Conservation (phyloP, 83 land plant species). For the Thuja plicata region DNA sequence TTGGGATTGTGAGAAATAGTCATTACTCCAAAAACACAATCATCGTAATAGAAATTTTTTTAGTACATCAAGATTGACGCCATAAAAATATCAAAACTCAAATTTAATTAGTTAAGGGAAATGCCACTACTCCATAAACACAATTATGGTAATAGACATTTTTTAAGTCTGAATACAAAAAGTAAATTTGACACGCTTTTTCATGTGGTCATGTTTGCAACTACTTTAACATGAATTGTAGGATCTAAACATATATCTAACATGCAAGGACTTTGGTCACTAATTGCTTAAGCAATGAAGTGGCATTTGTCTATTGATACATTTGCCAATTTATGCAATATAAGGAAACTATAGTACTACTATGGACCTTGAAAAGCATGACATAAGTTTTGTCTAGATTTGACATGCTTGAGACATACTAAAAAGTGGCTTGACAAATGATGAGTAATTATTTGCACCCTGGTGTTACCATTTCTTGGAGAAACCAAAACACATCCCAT, state of each 20-base stretch:
- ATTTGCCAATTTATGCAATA: background rate
- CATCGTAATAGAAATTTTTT: no score
- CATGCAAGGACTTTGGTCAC: background rate
- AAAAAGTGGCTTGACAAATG: background rate
- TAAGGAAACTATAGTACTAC: background rate
- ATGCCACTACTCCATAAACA: background rate
- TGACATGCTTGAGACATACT: background rate
- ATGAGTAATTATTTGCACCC: background rate
- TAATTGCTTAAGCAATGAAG: background rate
- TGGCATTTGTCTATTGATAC: background rate
- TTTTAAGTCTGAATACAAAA: background rate
- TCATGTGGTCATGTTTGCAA: background rate
- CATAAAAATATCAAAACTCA: background rate
- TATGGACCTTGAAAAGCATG: background rate
- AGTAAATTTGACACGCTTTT: background rate
- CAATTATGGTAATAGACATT: background rate
- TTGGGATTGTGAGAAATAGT: background rate
- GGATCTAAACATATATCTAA: background rate
- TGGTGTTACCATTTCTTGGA: no score
- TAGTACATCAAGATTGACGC: background rate
- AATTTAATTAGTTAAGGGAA: background rate
- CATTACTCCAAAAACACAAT: background rate
- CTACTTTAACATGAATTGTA: background rate
- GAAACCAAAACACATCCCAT: background rate
- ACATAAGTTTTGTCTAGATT: background rate